These are phyloP conservation scores for Eutrema japonicum DNA, from an alignment of 345 rosid species.

Conservation along the genomic window DNA sequence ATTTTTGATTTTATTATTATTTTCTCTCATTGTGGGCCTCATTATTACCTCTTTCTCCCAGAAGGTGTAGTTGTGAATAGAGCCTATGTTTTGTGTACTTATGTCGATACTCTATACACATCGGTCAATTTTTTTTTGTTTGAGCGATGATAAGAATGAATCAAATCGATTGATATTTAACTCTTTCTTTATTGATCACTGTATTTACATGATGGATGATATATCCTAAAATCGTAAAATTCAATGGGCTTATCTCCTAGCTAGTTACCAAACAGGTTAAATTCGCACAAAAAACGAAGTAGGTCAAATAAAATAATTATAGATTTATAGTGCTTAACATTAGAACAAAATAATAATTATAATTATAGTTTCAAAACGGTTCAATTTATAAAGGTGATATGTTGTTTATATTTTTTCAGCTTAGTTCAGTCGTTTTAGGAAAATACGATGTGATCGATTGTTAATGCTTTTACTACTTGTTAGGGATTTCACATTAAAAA, in stretches of 20 bases:
- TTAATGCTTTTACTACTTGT: too few relatives aligned
- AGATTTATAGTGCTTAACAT: too few relatives aligned
- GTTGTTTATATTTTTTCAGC: not conserved
- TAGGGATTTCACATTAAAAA: too few relatives aligned
- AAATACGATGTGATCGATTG: too few relatives aligned
- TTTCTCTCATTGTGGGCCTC: constrained; percentile 27
- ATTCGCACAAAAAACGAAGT: too few relatives aligned
- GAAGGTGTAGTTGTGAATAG: constrained; percentile 36
- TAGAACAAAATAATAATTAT: too few relatives aligned
- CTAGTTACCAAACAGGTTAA: not conserved
- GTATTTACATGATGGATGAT: not conserved
- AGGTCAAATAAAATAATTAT: too few relatives aligned
- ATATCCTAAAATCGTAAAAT: not conserved
- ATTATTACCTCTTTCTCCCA: constrained; percentile 37
- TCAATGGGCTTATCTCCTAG: not conserved
- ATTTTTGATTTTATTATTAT: constrained; percentile 5
- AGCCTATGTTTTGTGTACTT: constrained; percentile 13
- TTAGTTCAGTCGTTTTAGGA: not conserved
- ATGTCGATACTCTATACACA: not conserved
- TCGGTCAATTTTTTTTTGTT: not conserved
- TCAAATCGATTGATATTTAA: not conserved
- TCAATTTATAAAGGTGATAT: not conserved
- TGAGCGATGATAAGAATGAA: not conserved
- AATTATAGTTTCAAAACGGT: not conserved
- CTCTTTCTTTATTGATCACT: not conserved